Evolutionary conservation across 2,329 filamentous ascomycete species (phyloP).

Genomic region (Phyllosticta citriasiana): DNA sequence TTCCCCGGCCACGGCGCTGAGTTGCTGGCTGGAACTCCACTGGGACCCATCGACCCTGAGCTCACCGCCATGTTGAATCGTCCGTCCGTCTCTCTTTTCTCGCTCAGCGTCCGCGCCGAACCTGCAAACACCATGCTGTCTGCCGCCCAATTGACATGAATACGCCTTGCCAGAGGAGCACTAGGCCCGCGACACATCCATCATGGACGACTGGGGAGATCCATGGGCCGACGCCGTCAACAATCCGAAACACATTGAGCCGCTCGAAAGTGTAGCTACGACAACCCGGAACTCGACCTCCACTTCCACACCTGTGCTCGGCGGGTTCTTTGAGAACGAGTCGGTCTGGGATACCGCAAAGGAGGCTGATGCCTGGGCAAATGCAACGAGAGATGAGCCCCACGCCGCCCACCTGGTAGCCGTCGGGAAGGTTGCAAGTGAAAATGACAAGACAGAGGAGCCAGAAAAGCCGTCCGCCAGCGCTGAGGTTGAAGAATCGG

Average conservation of each 20-base stretch:
- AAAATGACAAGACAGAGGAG: neutral
- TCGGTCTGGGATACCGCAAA: slow-evolving; percentile 25
- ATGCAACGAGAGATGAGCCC: neutral
- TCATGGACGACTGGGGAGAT: slow-evolving; percentile 33
- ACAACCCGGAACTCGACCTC: neutral
- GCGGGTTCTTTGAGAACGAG: slow-evolving; percentile 22
- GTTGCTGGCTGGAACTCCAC: neutral
- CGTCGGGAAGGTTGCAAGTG: neutral
- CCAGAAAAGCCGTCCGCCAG: neutral
- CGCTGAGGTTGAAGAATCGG: neutral
- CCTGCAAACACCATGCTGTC: neutral
- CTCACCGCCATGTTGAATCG: neutral
- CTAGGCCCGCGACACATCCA: slow-evolving; percentile 15
- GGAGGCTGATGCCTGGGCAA: slow-evolving; percentile 21
- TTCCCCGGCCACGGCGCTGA: neutral
- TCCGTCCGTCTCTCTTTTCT: neutral
- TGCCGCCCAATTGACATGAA: slow-evolving; percentile 4
- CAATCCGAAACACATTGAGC: slow-evolving; percentile 9
- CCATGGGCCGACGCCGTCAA: slow-evolving; percentile 29
- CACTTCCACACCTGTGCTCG: slow-evolving; percentile 1
- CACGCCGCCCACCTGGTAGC: neutral
- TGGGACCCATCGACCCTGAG: neutral
- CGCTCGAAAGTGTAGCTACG: neutral
- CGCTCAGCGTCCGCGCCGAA: neutral
- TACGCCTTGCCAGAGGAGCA: slow-evolving; percentile 2